Percentiles rank a stretch among this genome's conserved stretches.
Evolutionary conservation across 257 asterid species (phyloP).

Genomic region (Paraleonurus japonicus): DNA sequence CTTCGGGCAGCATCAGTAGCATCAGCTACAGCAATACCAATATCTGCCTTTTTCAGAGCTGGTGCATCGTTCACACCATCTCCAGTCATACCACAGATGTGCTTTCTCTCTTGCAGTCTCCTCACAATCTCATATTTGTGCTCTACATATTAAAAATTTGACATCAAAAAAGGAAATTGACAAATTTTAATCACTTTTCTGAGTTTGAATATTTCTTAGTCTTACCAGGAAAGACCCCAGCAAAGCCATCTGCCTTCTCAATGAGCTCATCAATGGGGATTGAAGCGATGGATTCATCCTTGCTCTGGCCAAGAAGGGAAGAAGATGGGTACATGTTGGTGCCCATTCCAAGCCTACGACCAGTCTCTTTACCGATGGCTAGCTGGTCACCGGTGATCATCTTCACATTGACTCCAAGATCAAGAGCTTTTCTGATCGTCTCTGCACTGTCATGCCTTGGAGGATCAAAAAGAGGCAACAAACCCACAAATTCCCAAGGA

Average conservation of each 20-base stretch:
- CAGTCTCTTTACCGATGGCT: constrained; percentile 83
- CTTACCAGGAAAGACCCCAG: constrained; percentile 84
- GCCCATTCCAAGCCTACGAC: constrained; percentile 87
- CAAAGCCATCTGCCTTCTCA: constrained; percentile 85
- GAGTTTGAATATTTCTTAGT: background rate
- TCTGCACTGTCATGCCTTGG: constrained; percentile 80
- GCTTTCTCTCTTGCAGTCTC: constrained; percentile 70
- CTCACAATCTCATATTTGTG: constrained; percentile 86
- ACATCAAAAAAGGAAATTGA: background rate
- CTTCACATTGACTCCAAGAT: constrained; percentile 65
- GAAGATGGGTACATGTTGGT: constrained; percentile 87
- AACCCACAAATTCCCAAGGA: constrained; percentile 68
- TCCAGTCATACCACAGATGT: constrained; percentile 92
- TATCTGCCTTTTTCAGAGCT: constrained; percentile 78
- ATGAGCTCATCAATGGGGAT: constrained; percentile 69
- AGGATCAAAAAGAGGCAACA: constrained; percentile 67
- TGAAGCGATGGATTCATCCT: constrained; percentile 50
- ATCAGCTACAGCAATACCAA: constrained; percentile 83
- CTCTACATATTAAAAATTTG: constrained; percentile 33
- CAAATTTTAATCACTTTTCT: too few species aligned
- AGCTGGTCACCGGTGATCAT: constrained; percentile 86
- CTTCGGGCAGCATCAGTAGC: constrained; percentile 87
- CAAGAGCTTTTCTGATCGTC: constrained; percentile 63
- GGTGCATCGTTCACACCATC: constrained; percentile 93
- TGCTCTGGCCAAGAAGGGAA: constrained; percentile 65